Evolutionary conservation across 805 yeast genomes (phyloP), one percentile per base, ranked within the genome.

Genomic region (Nakazawaea wickerhamii): DNA sequence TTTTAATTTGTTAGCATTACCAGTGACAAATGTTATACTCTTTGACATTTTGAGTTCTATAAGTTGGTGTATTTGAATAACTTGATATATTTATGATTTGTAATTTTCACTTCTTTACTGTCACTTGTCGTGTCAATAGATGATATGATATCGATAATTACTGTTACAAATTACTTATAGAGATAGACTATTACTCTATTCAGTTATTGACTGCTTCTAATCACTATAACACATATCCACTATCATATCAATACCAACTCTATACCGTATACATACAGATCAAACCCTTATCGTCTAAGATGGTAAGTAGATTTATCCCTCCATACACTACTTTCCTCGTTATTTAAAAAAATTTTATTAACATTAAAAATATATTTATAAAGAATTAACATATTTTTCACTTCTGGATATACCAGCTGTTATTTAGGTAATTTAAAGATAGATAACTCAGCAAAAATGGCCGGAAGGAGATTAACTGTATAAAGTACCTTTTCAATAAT

Each of bases 1-100:
- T 50, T 74, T 77, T 47, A 90, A 71, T 61, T 93, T 93, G 64
- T 91, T 89, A 42, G 78, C 77, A 61, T 90, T 90, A 21, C 99
- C 98, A 1, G 53, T 64, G 15, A 64, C 67, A 54, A 64, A 64
- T 1, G 65, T 60, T 13, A 63, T 14, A 4, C 30, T 50, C 9
- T 51, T 55, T 2, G 54, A 31, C 58, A 55, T 57, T 25, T 25
- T 25, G 13, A 25, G 13, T 25, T 25, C 27, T 25, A 10, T 3
- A 25, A 25, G 13, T 25, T 25, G n/a, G 13, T n/a, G 22, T 39
- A 17, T 13, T 33, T 2, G 26, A 25, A 26, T 26, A 25, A 14
- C 9, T 2, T 25, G 27, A 10, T 25, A 25, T 10, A 10, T 13
- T 25, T 13, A 27, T 27, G n/a, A 11, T 26, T 32, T 40, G 2